Base-by-base conservation (phyloP, 225 moss, liverwort and hornwort species). In the Bryum argenteum region DNA sequence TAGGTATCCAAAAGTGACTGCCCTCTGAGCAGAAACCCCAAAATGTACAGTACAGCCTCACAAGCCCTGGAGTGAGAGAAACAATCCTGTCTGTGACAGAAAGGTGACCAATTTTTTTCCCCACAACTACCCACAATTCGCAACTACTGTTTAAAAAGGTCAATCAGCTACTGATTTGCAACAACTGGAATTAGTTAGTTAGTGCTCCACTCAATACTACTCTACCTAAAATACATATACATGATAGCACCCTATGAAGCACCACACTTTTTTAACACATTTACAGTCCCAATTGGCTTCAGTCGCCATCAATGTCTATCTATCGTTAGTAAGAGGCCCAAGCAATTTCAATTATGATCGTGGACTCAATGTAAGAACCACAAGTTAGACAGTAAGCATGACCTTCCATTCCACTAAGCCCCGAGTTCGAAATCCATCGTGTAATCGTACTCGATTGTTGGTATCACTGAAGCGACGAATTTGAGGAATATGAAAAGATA, bases 381-480 rank as follows among this genome's bases (percentile, higher is more conserved):
- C 79, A 82, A 74, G 84, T 79, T 74, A 79, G 72, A 77, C 67
- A 81, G 47, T 81, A 79, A 79, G 64, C 73, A 79, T 69, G 70
- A 80, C 76, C 33, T 33, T 79, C n/a, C n/a, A n/a, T n/a, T 79
- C 72, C 76, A 90, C 59, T 87, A 81, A 81, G 78, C 80, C 71
- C 98, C 98, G 33, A 98, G 89, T 74, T 98, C 98, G 21, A 94
- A 98, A 80, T 94, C 98, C 92, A 98, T 89, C 67, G 97, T 98
- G 71, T 98, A 92, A 74, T 98, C 97, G 77, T 98, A 98, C 80
- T 98, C 92, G 75, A 98, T 94, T 23, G 98, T 98, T n/a, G 98
- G 98, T 70, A 98, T 98, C 71, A 98, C 94, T 23, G 98, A 94
- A 13, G 98, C 98, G 69, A 94, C 92, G 63, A 98, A 98, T 81